Evolutionary conservation across 2,329 filamentous ascomycete genomes (phyloP).

Genomic region (Arthrobotrys musiformis): DNA sequence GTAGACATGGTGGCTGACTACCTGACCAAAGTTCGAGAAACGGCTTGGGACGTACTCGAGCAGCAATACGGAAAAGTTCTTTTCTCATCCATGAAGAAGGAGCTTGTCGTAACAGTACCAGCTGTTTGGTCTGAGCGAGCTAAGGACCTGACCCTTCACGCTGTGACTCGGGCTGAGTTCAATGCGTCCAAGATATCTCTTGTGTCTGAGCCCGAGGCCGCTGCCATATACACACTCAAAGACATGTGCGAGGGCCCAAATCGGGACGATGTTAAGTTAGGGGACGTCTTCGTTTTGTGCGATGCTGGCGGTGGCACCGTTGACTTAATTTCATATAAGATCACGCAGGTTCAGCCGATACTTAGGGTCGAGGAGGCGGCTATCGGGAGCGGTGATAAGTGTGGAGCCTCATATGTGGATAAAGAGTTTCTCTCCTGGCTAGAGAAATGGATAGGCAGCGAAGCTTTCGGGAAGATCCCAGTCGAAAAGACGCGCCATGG

Average conservation of each 20-base stretch:
- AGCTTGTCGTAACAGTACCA: conserved; percentile 57
- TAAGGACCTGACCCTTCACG: conserved; percentile 44
- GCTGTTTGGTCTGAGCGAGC: conserved; percentile 58
- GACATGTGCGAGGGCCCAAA: conserved; percentile 60
- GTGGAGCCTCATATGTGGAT: conserved; percentile 67
- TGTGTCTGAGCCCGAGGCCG: conserved; percentile 69
- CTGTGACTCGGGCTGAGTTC: conserved; percentile 61
- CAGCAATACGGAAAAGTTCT: conserved; percentile 55
- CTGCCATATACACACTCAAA: conserved; percentile 66
- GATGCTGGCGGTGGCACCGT: conserved; percentile 69
- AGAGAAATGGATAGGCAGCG: conserved; percentile 64
- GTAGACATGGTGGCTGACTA: conserved; percentile 61
- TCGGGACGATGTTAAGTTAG: conserved; percentile 63
- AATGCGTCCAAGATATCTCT: conserved; percentile 63
- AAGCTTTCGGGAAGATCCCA: conserved; percentile 65
- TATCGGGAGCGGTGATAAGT: conserved; percentile 66
- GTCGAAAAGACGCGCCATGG: conserved; percentile 58
- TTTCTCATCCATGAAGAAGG: conserved; percentile 5
- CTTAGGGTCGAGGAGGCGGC: conserved; percentile 66
- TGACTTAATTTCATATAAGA: conserved; percentile 68
- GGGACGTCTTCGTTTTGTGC: conserved; percentile 66
- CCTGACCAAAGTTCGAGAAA: conserved; percentile 58
- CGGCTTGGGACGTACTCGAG: conserved; percentile 52
- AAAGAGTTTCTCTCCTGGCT: conserved; percentile 65
- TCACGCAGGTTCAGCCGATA: conserved; percentile 64